A percentile compares a stretch with the other conserved stretches of the same genome.
Conservation (phyloP, 306 rosid species). For the Citrullus amarus region DNA sequence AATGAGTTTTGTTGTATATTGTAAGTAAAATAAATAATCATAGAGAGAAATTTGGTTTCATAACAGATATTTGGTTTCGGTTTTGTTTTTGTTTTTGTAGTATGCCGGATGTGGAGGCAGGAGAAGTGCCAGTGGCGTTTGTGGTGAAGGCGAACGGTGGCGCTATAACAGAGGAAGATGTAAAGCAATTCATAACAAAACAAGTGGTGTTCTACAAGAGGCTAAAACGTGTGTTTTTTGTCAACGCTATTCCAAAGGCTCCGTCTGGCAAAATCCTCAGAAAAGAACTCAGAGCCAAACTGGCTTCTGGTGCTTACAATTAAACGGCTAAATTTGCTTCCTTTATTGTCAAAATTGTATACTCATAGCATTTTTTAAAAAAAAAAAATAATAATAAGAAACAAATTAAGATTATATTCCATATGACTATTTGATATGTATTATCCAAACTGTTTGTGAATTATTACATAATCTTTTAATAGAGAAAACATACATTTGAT, state of each 20-base stretch:
- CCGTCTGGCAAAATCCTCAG: constrained; percentile 1
- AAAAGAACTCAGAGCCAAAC: background rate
- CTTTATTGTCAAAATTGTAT: too few relatives aligned
- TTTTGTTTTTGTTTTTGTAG: constrained; percentile 18
- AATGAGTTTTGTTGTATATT: background rate
- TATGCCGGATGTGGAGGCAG: constrained; percentile 67
- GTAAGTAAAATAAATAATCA: too few relatives aligned
- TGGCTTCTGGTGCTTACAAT: background rate
- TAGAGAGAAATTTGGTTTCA: background rate
- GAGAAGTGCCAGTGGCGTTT: constrained; percentile 90
- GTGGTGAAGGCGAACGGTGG: constrained; percentile 46
- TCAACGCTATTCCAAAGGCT: background rate
- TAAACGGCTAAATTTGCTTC: background rate
- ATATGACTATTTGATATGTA: too few relatives aligned
- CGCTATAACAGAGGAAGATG: constrained; percentile 39
- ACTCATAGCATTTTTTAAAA: too few relatives aligned
- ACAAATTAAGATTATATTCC: too few relatives aligned
- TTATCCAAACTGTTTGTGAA: too few relatives aligned
- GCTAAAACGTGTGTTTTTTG: background rate
- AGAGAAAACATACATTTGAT: too few relatives aligned
- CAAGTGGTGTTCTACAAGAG: constrained; percentile 27
- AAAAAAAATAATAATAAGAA: too few relatives aligned
- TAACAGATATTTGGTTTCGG: background rate
- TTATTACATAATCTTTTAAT: too few relatives aligned
- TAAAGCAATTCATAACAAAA: constrained; percentile 51